A percentile compares a stretch with the other conserved stretches of the same genome.
These are phyloP conservation scores for Liriodendron chinense DNA, from an alignment of 164 flowering plant genomes.

Conservation along the genomic window DNA sequence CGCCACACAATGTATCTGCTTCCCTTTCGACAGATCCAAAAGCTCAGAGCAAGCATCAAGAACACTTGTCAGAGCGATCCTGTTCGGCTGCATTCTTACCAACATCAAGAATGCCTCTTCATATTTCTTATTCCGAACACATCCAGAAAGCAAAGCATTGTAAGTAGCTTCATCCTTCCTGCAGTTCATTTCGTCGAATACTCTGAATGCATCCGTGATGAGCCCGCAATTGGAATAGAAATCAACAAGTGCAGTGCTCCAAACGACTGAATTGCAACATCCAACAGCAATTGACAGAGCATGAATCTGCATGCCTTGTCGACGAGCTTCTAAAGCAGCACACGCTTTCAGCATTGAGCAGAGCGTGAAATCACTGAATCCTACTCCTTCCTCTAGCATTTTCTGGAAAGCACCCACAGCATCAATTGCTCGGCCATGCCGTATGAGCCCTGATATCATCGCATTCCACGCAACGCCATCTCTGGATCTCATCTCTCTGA, in stretches of 20 bases:
- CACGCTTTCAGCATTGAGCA: constrained; percentile 54
- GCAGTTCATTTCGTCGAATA: constrained; percentile 22
- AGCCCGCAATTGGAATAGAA: constrained; percentile 38
- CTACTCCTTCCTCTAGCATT: constrained; percentile 36
- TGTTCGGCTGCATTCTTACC: constrained; percentile 39
- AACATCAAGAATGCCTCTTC: constrained; percentile 34
- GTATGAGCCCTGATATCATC: constrained; percentile 39
- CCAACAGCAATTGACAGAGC: constrained; percentile 38
- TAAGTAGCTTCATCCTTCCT: constrained; percentile 38
- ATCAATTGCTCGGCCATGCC: constrained; percentile 27
- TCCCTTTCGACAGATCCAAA: constrained; percentile 41
- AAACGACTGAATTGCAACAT: constrained; percentile 34
- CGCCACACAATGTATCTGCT: constrained; percentile 46
- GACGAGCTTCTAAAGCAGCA: constrained; percentile 24
- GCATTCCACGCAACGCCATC: constrained; percentile 59
- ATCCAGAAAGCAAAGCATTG: constrained; percentile 50
- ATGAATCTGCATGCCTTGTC: constrained; percentile 51
- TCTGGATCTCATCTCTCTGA: constrained; percentile 34
- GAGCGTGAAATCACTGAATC: constrained; percentile 38
- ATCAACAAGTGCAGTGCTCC: constrained; percentile 49
- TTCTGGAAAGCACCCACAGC: constrained; percentile 30
- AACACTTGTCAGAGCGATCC: constrained; percentile 39
- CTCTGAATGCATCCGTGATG: constrained; percentile 35
- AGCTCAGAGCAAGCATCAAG: constrained; percentile 53
- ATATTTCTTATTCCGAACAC: constrained; percentile 34